A percentile compares a stretch with the other conserved stretches of the same genome.
phyloP scores from a whole-genome alignment of 257 asterid genomes.

The Coffea eugenioides region DNA sequence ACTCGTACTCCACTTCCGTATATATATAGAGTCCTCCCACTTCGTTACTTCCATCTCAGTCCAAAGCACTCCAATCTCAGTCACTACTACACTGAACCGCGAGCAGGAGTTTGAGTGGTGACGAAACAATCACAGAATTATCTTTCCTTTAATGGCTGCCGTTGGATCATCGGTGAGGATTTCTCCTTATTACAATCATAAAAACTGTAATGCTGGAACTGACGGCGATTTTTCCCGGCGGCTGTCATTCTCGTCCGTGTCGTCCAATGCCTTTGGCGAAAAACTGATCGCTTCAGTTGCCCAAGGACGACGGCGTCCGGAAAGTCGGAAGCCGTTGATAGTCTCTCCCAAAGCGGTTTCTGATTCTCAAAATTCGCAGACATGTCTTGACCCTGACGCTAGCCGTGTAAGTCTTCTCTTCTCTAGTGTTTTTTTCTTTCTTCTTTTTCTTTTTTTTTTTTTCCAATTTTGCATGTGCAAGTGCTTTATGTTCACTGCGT shows the following conservation, averaged over 20 bases:
- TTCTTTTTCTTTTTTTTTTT: neutral
- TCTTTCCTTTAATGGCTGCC: slow-evolving; percentile 13
- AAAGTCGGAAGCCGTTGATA: slow-evolving; percentile 36
- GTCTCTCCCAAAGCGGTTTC: slow-evolving; percentile 89
- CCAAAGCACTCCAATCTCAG: neutral
- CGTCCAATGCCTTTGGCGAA: slow-evolving; percentile 24
- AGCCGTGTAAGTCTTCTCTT: slow-evolving; percentile 47
- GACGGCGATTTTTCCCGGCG: slow-evolving; percentile 33
- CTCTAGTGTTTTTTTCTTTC: neutral
- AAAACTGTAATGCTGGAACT: slow-evolving; percentile 21
- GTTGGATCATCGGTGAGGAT: slow-evolving; percentile 14
- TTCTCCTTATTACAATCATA: slow-evolving; percentile 8
- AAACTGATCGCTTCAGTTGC: slow-evolving; percentile 12
- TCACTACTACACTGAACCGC: neutral
- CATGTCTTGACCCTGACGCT: slow-evolving; percentile 94
- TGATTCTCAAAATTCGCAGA: slow-evolving; percentile 87
- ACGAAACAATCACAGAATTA: neutral
- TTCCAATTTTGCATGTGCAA: neutral
- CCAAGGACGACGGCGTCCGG: slow-evolving; percentile 29
- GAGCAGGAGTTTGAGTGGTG: neutral
- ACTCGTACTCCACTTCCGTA: neutral
- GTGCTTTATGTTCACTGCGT: neutral
- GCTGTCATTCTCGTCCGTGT: slow-evolving; percentile 55
- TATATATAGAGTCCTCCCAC: neutral
- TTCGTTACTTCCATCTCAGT: neutral